phyloP scores from a whole-genome alignment of 768 basidiomycete genomes.

The Filobasidium wieringae region DNA sequence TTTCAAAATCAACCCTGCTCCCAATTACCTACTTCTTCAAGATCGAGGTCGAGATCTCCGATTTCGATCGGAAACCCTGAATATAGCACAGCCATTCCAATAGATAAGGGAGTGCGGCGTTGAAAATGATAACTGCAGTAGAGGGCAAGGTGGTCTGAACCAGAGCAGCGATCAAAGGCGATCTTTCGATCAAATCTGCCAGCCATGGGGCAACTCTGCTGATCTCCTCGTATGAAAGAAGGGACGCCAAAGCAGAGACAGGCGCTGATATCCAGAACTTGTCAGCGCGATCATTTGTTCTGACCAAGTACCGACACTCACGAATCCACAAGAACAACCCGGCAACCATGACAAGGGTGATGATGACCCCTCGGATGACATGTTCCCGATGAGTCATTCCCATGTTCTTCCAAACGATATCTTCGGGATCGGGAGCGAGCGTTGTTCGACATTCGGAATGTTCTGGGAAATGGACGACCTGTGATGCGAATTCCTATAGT shows the following conservation, averaged over 20 bases:
- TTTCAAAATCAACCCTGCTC: neutral
- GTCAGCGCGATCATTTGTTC: neutral
- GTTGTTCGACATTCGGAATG: slow-evolving; percentile 57
- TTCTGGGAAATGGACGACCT: slow-evolving; percentile 62
- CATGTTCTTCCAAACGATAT: slow-evolving; percentile 91
- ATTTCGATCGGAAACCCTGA: slow-evolving; percentile 81
- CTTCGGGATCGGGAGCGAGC: slow-evolving; percentile 83
- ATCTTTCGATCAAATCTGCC: slow-evolving; percentile 61
- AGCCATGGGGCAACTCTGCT: slow-evolving; percentile 82
- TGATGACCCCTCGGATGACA: slow-evolving; percentile 58
- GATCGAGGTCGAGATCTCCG: slow-evolving; percentile 85
- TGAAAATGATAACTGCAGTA: slow-evolving; percentile 77
- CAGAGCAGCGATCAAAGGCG: slow-evolving; percentile 60
- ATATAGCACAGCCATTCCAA: slow-evolving; percentile 78
- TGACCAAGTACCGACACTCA: slow-evolving; percentile 16
- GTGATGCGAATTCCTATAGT: slow-evolving; percentile 64
- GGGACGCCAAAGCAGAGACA: slow-evolving; percentile 68
- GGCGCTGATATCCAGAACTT: slow-evolving; percentile 48
- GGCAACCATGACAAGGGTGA: slow-evolving; percentile 55
- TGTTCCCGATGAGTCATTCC: slow-evolving; percentile 51
- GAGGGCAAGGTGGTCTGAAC: slow-evolving; percentile 92
- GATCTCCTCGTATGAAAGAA: slow-evolving; percentile 88
- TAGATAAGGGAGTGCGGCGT: slow-evolving; percentile 75
- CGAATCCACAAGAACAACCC: slow-evolving; percentile 78
- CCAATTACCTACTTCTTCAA: slow-evolving; percentile 67